Percentiles rank a stretch among this genome's conserved stretches.
These are phyloP conservation scores for Spergularia bocconei DNA, from an alignment of 148 eudicot genomes.

Conservation along the genomic window DNA sequence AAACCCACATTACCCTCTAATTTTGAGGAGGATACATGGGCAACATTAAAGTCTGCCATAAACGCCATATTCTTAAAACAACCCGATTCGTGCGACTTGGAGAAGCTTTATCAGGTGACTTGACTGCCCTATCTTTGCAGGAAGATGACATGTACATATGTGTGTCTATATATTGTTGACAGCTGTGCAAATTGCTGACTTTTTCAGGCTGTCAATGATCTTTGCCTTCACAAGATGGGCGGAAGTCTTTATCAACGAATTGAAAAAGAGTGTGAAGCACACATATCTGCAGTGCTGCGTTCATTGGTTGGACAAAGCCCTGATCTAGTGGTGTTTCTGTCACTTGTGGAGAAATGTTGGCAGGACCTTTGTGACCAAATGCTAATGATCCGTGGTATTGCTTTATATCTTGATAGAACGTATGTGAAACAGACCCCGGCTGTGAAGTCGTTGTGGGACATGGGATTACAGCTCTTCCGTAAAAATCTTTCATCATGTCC, in stretches of 20 bases:
- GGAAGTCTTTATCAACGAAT: constrained; percentile 87
- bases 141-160: not conserved
- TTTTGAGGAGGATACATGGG: constrained; percentile 96
- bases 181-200: not conserved
- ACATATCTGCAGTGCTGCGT: constrained; percentile 60
- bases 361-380: constrained; percentile 97
- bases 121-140: not conserved
- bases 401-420: constrained; percentile 90
- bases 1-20: constrained; percentile 79
- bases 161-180: not conserved
- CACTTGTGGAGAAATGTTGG: constrained; percentile 92
- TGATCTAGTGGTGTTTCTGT: constrained; percentile 85
- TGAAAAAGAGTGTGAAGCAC: constrained; percentile 83
- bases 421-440: constrained; percentile 85
- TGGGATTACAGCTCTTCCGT: constrained; percentile 95
- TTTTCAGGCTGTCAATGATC: constrained; percentile 85
- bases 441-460: constrained; percentile 93
- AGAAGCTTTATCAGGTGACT: constrained; percentile 84
- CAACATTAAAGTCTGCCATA: constrained; percentile 79
- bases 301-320: constrained; percentile 93
- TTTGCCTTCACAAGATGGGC: constrained; percentile 91
- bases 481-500: constrained; percentile 78
- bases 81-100: constrained; percentile 85
- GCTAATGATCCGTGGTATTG: constrained; percentile 97
- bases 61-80: constrained; percentile 89